Evolutionary conservation across 805 yeast genomes (phyloP).

Genomic region (Wickerhamiella vanderwaltii): DNA sequence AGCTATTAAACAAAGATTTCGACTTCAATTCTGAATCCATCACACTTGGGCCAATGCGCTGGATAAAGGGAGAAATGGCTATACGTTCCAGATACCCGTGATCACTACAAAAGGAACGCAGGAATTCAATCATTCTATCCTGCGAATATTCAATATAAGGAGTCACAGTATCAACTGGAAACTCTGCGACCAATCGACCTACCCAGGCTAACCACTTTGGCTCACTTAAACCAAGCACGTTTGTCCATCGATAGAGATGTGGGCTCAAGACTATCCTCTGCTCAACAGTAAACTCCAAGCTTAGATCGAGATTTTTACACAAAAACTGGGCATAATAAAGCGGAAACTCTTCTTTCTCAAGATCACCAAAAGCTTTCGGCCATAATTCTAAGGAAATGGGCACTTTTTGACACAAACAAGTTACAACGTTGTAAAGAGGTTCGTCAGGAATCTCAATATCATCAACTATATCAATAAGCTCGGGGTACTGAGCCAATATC

Average conservation of each 20-base stretch:
- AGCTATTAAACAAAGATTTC: neutral
- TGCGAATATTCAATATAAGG: no score
- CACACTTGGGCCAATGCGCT: neutral
- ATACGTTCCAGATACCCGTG: neutral
- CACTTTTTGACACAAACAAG: neutral
- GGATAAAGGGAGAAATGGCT: neutral
- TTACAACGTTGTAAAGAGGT: neutral
- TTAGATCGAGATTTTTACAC: neutral
- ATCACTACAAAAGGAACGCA: neutral
- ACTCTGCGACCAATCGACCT: conserved; percentile 2
- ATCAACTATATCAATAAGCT: neutral
- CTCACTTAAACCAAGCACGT: neutral
- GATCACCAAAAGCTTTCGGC: neutral
- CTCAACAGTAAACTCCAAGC: neutral
- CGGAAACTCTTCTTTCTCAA: conserved; percentile 4
- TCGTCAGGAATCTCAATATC: neutral
- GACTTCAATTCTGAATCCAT: neutral
- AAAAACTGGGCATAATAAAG: neutral
- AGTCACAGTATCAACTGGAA: neutral
- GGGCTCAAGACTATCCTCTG: neutral
- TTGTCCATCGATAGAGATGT: neutral
- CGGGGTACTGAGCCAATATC: conserved; percentile 3
- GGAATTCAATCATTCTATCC: neutral
- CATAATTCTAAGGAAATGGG: neutral
- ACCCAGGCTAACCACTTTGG: neutral